Conservation (phyloP, 2,329 filamentous ascomycete species). For the Epichloe bromicola region DNA sequence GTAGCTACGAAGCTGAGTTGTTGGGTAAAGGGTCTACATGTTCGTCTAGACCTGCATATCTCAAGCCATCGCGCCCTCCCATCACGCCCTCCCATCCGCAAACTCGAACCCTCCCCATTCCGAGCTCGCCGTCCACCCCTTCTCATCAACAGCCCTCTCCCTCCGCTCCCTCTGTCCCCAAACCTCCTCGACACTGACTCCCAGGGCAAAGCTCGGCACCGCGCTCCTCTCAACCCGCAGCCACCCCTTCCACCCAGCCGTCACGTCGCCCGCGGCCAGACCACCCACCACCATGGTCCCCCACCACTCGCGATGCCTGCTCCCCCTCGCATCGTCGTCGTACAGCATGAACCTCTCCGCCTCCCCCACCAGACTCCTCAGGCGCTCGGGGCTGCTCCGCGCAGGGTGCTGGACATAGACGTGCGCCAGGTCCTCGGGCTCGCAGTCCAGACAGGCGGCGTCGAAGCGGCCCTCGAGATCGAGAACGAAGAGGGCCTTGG, state of each 20-base stretch:
- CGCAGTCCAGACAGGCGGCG: slow-evolving; percentile 29
- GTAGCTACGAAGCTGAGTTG: too few species aligned
- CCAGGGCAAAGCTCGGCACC: slow-evolving; percentile 25
- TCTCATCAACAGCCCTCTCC: slow-evolving; percentile 26
- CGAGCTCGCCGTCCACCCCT: slow-evolving; percentile 34
- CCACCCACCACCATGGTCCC: slow-evolving; percentile 42
- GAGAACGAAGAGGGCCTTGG: slow-evolving; percentile 38
- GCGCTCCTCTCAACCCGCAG: slow-evolving; percentile 33
- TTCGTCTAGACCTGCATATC: too few species aligned
- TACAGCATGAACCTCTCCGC: slow-evolving; percentile 39
- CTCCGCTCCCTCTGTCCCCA: slow-evolving; percentile 26
- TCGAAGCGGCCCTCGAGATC: slow-evolving; percentile 46
- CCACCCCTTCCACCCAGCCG: slow-evolving; percentile 34
- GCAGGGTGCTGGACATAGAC: slow-evolving; percentile 36
- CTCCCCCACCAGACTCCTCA: slow-evolving; percentile 25
- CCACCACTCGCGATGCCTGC: slow-evolving; percentile 39
- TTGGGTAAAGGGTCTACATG: too few species aligned
- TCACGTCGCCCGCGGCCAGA: slow-evolving; percentile 19
- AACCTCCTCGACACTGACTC: slow-evolving; percentile 31
- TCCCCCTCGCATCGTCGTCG: slow-evolving; percentile 23
- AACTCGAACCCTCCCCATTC: slow-evolving; percentile 38
- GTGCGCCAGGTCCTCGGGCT: slow-evolving; percentile 30
- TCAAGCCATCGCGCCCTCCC: neutral
- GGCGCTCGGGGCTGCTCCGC: slow-evolving; percentile 13
- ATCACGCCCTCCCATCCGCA: slow-evolving; percentile 6